Evolutionary conservation across 345 rosid genomes (phyloP), one percentile per base, ranked within the genome.

Genomic region (Eucalyptus coolabah): DNA sequence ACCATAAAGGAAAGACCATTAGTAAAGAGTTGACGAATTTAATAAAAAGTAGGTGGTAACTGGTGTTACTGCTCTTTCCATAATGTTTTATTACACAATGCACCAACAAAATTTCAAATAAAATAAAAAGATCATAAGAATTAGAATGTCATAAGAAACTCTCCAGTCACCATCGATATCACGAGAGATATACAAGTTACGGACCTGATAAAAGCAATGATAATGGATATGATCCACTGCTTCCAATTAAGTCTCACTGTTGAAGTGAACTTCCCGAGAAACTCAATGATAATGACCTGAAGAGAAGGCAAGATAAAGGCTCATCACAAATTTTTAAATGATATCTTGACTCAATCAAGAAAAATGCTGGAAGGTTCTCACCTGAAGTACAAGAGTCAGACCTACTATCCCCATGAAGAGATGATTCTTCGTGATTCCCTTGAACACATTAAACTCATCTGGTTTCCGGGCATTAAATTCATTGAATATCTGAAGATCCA

Each of bases 391-490:
- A 47, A 95, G 15, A 14, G 99, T 97, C 87, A 96, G 82, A 44
- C 93, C 93, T 89, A 98, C 95, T 88, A 98, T 97, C 45, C 96
- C 98, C 88, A 96, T 90, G 90, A 98, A 97, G 83, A 98, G 96
- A 88, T 69, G 95, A 91, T 97, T 98, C 88, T 92, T 93, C n/a
- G 95, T 92, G 50, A 98, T 93, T 87, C 99, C 99, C 60, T 50
- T 89, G 90, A 97, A 97, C 67, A 96, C 95, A 91, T 98, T 97
- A 17, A 91, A 83, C 91, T 97, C 97, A 91, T 98, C 99, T 86
- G 99, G 99, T 89, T 98, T 97, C 88, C 99, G 94, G 87, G 99
- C 98, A 90, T 98, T 97, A 90, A 98, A 96, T 92, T 98, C 99
- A 86, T 98, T 98, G 89, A 97, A 98, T 51, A 97, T 92, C 99